Base-by-base conservation (phyloP, 2,329 filamentous ascomycete species). In the Teratosphaeria nubilosa region DNA sequence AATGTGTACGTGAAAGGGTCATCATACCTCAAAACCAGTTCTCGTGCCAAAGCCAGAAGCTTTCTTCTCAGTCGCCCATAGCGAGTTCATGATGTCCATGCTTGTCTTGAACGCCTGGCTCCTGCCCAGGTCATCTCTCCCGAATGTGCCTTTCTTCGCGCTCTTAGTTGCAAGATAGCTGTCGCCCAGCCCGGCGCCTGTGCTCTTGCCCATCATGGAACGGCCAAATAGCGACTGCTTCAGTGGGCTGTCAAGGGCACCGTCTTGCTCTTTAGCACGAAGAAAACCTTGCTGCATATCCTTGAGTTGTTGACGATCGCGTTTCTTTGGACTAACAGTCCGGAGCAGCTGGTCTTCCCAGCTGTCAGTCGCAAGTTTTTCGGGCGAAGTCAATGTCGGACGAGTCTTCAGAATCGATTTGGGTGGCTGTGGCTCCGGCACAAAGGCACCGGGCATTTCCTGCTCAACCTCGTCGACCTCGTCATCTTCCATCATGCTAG, bases 271-370 rank as follows among this genome's bases (percentile, higher is more conserved):
- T 60, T 73, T 74, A 63, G 78, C 76, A 62, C 79, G 78, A 54
- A 85, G 78, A 30, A 80, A 78, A 59, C 82, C 80, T 48, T 77
- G 78, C 66, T 86, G 87, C 74, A 76, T 86, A 77, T 80, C 86
- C 74, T 75, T 79, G 34, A 94, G 78, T 30, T 86, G 86, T 59
- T 82, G 80, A 62, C 92, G 88, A 75, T 96, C 88, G 68, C 94
- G 87, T 77, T 97, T 97, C 69, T 89, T 86, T 5, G 94, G 92
- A 68, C 90, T 96, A 65, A 97, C 90, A 5, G 94, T 97, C 65
- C 91, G 91, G 72, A 91, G 89, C 63, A 99, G 80, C 77, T 96
- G 91, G 66, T 94, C 88, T 65, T 91, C 87, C 94, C 94, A 99
- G 71, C 96, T 88, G 60, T 91, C 89, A 82, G 78, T 65, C 78